A percentile compares a stretch with the other conserved stretches of the same genome.
phyloP scores from a whole-genome alignment of 139 green algal species.

The Astrephomene gubernaculifera region DNA sequence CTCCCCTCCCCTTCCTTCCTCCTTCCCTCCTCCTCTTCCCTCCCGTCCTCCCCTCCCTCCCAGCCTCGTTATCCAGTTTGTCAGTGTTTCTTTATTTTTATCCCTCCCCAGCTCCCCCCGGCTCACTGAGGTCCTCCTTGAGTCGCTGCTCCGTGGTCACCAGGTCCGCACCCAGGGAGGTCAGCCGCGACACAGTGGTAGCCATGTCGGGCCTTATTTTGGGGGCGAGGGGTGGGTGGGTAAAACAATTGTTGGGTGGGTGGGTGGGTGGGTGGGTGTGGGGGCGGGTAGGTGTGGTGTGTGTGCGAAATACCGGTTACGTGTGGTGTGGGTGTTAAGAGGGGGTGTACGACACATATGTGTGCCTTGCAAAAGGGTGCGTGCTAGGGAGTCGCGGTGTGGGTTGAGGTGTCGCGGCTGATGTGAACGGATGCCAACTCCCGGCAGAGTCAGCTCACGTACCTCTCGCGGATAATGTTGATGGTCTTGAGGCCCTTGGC shows the following conservation, averaged over 20 bases:
- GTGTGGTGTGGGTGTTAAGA: too few species aligned
- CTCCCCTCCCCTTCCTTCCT: neutral
- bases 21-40: neutral
- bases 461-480: conserved; percentile 88
- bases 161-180: conserved; percentile 70
- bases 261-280: neutral
- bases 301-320: neutral
- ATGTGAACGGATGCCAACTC: neutral
- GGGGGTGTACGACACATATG: too few species aligned
- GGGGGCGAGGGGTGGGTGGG: neutral
- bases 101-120: neutral
- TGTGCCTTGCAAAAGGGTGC: neutral
- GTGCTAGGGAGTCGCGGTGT: neutral
- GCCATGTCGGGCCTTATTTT: conserved; percentile 65
- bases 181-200: conserved; percentile 66
- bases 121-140: conserved; percentile 62
- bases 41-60: too few species aligned
- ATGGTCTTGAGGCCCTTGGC: conserved; percentile 81
- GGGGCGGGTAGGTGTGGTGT: neutral
- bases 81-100: too few species aligned
- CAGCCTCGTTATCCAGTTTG: too few species aligned
- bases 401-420: neutral
- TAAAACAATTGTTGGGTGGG: too few species aligned
- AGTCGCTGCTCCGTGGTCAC: conserved; percentile 74
- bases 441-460: neutral